Evolutionary conservation across 1,284 basidiomycete species (phyloP).

Genomic region (Trametes hirsuta): DNA sequence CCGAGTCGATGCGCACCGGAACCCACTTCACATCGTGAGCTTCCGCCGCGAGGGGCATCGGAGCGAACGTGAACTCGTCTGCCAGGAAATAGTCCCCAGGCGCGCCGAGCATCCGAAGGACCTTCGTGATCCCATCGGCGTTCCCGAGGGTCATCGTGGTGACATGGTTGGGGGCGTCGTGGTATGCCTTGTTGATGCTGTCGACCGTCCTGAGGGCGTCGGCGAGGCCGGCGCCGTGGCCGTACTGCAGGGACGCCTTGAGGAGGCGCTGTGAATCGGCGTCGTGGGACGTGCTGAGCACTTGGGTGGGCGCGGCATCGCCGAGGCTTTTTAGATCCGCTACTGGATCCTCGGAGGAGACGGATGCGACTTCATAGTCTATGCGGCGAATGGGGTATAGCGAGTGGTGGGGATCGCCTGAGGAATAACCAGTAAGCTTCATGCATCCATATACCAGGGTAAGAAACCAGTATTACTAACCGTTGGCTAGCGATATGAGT

Average conservation of each 20-base stretch:
- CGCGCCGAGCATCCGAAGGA: conserved; percentile 42
- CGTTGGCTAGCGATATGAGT: conserved; percentile 44
- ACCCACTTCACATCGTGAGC: conserved; percentile 45
- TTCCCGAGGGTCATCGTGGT: conserved; percentile 44
- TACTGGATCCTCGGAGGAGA: conserved; percentile 36
- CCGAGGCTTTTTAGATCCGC: conserved; percentile 31
- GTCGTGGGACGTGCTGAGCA: conserved; percentile 36
- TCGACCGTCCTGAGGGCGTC: conserved; percentile 36
- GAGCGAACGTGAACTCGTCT: conserved; percentile 48
- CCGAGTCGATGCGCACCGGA: conserved; percentile 42
- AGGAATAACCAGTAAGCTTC: background rate
- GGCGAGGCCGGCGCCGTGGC: conserved; percentile 39
- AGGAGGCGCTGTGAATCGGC: conserved; percentile 36
- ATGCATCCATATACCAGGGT: background rate
- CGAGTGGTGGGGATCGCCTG: conserved; percentile 44
- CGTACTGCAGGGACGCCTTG: conserved; percentile 41
- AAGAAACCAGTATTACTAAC: conserved; percentile 21
- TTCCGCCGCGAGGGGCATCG: conserved; percentile 41
- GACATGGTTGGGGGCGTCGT: conserved; percentile 39
- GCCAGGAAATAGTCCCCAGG: conserved; percentile 44
- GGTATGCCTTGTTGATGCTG: conserved; percentile 35
- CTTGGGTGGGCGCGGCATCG: conserved; percentile 30
- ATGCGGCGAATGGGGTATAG: conserved; percentile 45
- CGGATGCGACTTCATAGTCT: conserved; percentile 42
- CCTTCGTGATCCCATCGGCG: conserved; percentile 44